phyloP scores from a whole-genome alignment of 768 basidiomycete species.

The Favolaschia claudopus region DNA sequence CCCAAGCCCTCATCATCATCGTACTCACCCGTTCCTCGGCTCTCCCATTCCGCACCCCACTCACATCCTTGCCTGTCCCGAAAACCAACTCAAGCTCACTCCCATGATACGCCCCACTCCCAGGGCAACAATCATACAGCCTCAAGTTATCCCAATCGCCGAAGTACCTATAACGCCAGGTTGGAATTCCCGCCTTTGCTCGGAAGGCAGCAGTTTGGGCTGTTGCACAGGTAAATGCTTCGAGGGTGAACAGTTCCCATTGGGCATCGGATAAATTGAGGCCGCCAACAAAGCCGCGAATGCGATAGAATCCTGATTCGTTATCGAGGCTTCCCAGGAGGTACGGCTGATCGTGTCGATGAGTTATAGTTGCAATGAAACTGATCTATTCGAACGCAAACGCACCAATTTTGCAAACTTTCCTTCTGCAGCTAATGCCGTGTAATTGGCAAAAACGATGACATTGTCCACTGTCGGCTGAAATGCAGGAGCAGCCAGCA shows the following conservation, averaged over 20 bases:
- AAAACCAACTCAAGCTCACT: constrained; percentile 14
- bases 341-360: constrained; percentile 1
- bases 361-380: background rate
- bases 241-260: constrained; percentile 4
- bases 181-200: constrained; percentile 1
- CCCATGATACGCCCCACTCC: constrained; percentile 17
- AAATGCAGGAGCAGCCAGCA: constrained; percentile 4
- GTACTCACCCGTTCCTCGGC: constrained; percentile 5
- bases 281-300: background rate
- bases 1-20: constrained; percentile 8
- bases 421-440: constrained; percentile 1
- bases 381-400: background rate
- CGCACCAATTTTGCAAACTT: constrained; percentile 17
- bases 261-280: constrained; percentile 8
- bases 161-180: constrained; percentile 18
- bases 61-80: constrained; percentile 9
- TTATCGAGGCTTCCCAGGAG: constrained; percentile 11
- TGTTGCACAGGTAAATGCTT: constrained; percentile 9
- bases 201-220: constrained; percentile 4
- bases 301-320: constrained; percentile 13
- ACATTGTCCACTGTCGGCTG: constrained; percentile 16
- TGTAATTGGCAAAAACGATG: constrained; percentile 12
- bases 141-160: constrained; percentile 14
- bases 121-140: constrained; percentile 13
- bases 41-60: background rate